Base-by-base conservation (phyloP, 2,329 filamentous ascomycete species). In the Fusarium bactridioides region DNA sequence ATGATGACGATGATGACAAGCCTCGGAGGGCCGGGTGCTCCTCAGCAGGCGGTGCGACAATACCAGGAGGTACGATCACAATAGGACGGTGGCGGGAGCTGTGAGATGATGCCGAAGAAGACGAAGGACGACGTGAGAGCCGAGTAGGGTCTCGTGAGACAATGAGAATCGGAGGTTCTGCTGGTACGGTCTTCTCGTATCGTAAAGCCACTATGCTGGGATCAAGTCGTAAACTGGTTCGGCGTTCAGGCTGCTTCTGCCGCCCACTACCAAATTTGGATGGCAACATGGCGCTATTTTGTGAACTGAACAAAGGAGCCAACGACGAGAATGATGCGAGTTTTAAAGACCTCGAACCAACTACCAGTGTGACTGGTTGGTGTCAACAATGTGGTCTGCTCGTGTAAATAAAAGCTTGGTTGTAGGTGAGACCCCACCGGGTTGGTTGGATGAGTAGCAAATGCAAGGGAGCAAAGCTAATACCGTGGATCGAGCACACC, bases 121-220 rank as follows among this genome's bases (percentile, higher is more conserved):
- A 72, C 33, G 73, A 76, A 47, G 77, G 78, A 54, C 62, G 72
- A 55, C 69, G 78, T 62, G 68, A 70, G 62, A 74, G 75, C 69
- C 80, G 82, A 68, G 79, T 79, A 72, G 79, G 82, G 78, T 80
- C 83, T 76, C 83, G 82, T 69, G 85, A 84, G 54, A 84, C 80
- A 65, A 89, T 79, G 50, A 86, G 85, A 70, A 90, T 87, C 40
- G 89, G 89, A 66, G 87, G 87, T 78, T 88, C 86, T 53, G 87
- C 87, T 74, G 87, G 85, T 56, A 86, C 81, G 40, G 87, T 89
- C 79, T 90, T 86, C 77, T 91, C 89, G 81, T 91, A 91, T 64
- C 88, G 86, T 61, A 91, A 77, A 53, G 85, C 85, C 65, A 90
- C 83, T 74, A 90, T 79, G 72, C 79, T 81, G 45, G 83, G 80